Evolutionary conservation across 1,284 basidiomycete species (phyloP), one percentile per base, ranked within the genome.

Genomic region (Ganoderma multipileum): DNA sequence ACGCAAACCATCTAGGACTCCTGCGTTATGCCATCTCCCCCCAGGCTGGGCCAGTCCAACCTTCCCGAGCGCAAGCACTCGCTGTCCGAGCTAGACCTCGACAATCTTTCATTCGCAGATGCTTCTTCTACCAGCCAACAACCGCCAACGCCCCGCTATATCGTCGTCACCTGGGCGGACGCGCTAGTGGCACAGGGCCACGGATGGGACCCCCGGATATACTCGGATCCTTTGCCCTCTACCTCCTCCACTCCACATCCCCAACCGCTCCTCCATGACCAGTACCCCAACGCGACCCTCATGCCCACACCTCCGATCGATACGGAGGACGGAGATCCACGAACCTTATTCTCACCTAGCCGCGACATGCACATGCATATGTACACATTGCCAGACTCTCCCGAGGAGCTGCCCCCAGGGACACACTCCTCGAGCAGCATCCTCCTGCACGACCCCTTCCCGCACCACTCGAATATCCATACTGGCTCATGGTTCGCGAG

Each of bases 401-500:
- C 38, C 9, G 55, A 36, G 33, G 55, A 58, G 33, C 38, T 60
- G 11, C 58, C n/a, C 12, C 58, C 58, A 2, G 58, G 58, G 11
- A 60, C 58, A 39, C 58, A 60, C 58, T 60, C 58, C n/a, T 39
- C 58, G 6, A 26, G n/a, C 33, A 60, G 58, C 38, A 38, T 60
- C 23, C 58, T 60, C 7, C 58, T 60, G 38, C 38, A 41, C 38
- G 36, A 60, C 33, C 58, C 58, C 3, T 60, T 60, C 58, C 38
- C 58, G 11, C 58, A 60, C 23, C 58, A 39, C 58, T 38, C n/a
- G 7, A 47, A 47, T n/a, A 42, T 6, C 38, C 28, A 42, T 14
- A 39, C 36, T 23, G 58, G 38, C 38, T 38, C 55, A 20, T 41
- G 58, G 58, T 60, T 60, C n/a, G 58, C 58, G n/a, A 41, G 58